Evolutionary conservation across 2,329 filamentous ascomycete species (phyloP).

Genomic region (Zasmidium citrigriseum): DNA sequence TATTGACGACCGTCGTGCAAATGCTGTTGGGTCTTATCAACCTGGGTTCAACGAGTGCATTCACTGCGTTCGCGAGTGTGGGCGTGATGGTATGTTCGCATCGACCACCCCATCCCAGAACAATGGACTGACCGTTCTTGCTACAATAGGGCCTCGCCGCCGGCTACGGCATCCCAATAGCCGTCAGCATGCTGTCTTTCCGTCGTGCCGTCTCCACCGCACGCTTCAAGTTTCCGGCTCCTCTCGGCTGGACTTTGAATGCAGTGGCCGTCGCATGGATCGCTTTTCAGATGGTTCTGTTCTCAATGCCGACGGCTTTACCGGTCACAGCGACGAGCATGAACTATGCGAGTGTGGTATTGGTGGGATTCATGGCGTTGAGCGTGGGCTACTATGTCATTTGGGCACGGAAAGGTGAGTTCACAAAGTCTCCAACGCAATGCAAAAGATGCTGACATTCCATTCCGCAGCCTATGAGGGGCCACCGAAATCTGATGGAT

Average conservation of each 20-base stretch:
- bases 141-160: slow-evolving; percentile 47
- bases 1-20: slow-evolving; percentile 48
- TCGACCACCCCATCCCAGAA: too few species aligned
- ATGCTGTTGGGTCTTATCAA: slow-evolving; percentile 53
- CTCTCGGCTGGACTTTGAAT: slow-evolving; percentile 31
- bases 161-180: slow-evolving; percentile 58
- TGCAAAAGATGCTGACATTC: background rate
- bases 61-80: slow-evolving; percentile 53
- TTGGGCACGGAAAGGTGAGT: slow-evolving; percentile 14
- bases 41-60: slow-evolving; percentile 48
- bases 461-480: slow-evolving; percentile 6
- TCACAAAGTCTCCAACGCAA: too few species aligned
- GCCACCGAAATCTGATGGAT: background rate
- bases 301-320: slow-evolving; percentile 55
- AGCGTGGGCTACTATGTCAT: slow-evolving; percentile 9
- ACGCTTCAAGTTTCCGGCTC: slow-evolving; percentile 30
- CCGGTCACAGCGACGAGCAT: slow-evolving; percentile 56
- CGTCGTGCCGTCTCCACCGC: slow-evolving; percentile 26
- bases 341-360: slow-evolving; percentile 60
- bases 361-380: slow-evolving; percentile 52
- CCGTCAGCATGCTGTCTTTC: slow-evolving; percentile 36
- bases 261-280: slow-evolving; percentile 30
- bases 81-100: slow-evolving; percentile 53
- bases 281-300: slow-evolving; percentile 41
- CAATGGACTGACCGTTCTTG: too few species aligned